Base-by-base conservation (phyloP, 169 alveolate genomes). In the Cryptosporidium tyzzeri region DNA sequence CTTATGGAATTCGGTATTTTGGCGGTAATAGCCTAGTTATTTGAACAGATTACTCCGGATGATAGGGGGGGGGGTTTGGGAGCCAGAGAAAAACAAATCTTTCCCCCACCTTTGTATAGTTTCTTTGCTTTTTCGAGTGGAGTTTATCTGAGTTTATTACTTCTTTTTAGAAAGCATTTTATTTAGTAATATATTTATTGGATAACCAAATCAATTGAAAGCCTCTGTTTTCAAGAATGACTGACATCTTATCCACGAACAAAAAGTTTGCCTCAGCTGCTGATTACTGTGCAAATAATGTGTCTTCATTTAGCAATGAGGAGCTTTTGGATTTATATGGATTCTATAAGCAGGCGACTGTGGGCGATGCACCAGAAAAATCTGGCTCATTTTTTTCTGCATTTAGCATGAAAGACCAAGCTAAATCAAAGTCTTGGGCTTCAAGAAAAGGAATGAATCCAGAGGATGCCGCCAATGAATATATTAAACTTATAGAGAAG, bases 381-480 rank as follows among this genome's bases (percentile, higher is more conserved):
- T 62, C 80, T 65, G 92, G 92, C 8, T 92, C 91, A 4, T 92
- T 93, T 51, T 96, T 97, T 41, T 96, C 96, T 71, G 91, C 93
- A 87, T 91, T 95, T 44, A 95, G 91, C 71, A 37, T 91, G 45
- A 94, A 91, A 45, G 98, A 93, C 21, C 94, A 92, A 71, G 93
- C 95, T 18, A 95, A 95, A 80, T 94, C 96, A 93, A 94, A 95
- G 65, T 95, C 97, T 1, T 95, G 97, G 97, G 93, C 92, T 31
- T 91, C 93, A 12, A 86, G 75, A 44, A 92, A 93, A 50, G 97
- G 97, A 44, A 91, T 86, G 75, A 69, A 84, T 51, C 71, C 93
- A 68, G 95, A 93, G 31, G 96, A 86, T 18, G 97, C 97, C 37
- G 93, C 93, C 86, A 59, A 80, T 45, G 93, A 93, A 84, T 95